Evolutionary conservation across 768 basidiomycete species (phyloP), one percentile per base, ranked within the genome.

Genomic region (Fomitopsis serialis): DNA sequence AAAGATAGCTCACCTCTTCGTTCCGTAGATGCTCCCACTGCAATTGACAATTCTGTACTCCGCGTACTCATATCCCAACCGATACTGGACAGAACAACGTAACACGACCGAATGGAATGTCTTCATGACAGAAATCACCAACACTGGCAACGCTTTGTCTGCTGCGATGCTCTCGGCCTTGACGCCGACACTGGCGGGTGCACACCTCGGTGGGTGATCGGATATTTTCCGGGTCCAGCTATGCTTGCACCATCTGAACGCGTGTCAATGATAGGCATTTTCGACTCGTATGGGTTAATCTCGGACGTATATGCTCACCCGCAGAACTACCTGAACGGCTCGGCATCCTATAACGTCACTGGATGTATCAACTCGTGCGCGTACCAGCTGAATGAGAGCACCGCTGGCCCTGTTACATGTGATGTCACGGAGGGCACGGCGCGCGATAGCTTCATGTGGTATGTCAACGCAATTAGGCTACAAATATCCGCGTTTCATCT

Each of bases 401-500:
- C 54, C 54, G 60, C 58, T 8, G 61, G 61, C 17, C 52, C 55
- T 1, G 65, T 63, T 9, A 58, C 25, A 15, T 75, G 73, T 55
- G 71, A 69, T 2, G 57, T 65, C 35, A 71, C 66, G 0, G 65
- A 70, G 23, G 78, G 78, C 1, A 62, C 71, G 0, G 81, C 67
- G 11, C 62, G 68, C 11, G 83, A 84, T 55, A 83, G 82, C 61
- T 84, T 73, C 68, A 61, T 83, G 47, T 85, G 82, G 82, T 82
- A 58, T 47, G 78, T 45, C 22, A 21, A n/a, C 9, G 11, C 24
- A 22, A n/a, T 4, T 34, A 29, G 27, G 15, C 19, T 58, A 12
- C 37, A 23, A 21, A 19, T 43, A 19, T 22, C 58, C 54, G 51
- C 59, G 15, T 25, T 40, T 8, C 6, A 7, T 19, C 48, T 37